These are phyloP conservation scores for Talaromyces proteolyticus DNA, from an alignment of 495 filamentous ascomycete species.

Conservation along the genomic window DNA sequence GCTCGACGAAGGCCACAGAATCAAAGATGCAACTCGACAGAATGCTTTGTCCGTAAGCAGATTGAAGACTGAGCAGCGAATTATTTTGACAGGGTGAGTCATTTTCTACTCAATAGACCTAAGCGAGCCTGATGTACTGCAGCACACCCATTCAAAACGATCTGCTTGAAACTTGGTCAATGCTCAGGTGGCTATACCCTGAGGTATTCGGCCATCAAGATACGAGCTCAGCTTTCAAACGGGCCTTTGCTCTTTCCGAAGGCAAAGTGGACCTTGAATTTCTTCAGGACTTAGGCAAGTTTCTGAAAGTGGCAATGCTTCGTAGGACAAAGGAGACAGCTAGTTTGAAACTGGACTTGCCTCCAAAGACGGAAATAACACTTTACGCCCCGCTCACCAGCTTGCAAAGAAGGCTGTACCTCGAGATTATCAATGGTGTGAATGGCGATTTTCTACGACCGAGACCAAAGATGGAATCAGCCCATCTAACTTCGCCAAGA, in stretches of 20 bases:
- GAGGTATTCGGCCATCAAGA: constrained; percentile 49
- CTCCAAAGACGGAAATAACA: constrained; percentile 52
- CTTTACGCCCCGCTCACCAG: constrained; percentile 57
- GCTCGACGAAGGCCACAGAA: constrained; percentile 55
- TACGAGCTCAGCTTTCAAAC: constrained; percentile 46
- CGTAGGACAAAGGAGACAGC: constrained; percentile 57
- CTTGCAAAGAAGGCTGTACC: constrained; percentile 59
- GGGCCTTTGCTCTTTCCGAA: constrained; percentile 51
- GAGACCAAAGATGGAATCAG: no score
- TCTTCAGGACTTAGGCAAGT: constrained; percentile 43
- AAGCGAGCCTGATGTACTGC: background rate
- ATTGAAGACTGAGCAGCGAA: constrained; percentile 48
- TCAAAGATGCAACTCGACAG: constrained; percentile 50
- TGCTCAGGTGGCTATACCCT: constrained; percentile 58
- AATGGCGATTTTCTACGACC: no score
- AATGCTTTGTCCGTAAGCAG: constrained; percentile 45
- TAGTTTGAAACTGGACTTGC: constrained; percentile 51
- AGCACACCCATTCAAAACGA: constrained; percentile 62
- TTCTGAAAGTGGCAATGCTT: constrained; percentile 59
- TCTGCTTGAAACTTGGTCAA: constrained; percentile 54
- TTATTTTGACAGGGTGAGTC: constrained; percentile 51
- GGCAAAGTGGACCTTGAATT: constrained; percentile 50
- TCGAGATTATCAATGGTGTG: constrained; percentile 49
- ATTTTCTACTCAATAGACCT: background rate
- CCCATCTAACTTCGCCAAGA: no score